Base-by-base conservation (phyloP, 164 flowering plant species). In the Litsea cubeba region DNA sequence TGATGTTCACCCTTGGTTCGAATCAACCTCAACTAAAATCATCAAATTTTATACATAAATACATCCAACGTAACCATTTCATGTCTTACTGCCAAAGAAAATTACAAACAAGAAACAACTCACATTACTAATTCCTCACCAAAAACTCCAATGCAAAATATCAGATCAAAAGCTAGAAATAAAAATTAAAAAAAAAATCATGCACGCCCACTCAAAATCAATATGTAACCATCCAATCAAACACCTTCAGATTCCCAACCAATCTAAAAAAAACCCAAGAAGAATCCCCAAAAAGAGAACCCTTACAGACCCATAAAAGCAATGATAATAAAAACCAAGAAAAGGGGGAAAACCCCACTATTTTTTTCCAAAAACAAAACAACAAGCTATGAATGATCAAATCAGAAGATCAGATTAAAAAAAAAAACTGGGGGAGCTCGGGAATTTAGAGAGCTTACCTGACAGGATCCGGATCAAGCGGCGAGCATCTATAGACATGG, bases 401-500 rank as follows among this genome's bases (percentile, higher is more conserved):
- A 28, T 10, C 20, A 28, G 63, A 22, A 24, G 17, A 63, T 22
- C 14, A 20, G 14, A 66, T 66, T 65, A 12, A 11, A 10, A 63
- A 18, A 18, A 12, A 66, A 30, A 5, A 30, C 15, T 10, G 11
- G 35, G 32, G 40, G 35, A 7, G 46, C 11, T 40, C 46, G 10
- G 46, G 11, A 7, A 40, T 8, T 26, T 25, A 66, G 40, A 66
- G 12, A 28, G 69, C 82, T 73, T 72, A 82, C 90, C 88, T 71
- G 86, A 63, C 14, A 79, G 65, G 65, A 66, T 46, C 71, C 81
- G 80, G 75, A 50, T n/a, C 77, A 71, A 15, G 50, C 72, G 28
- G 8, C 71, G 65, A 74, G 51, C 63, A 22, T 70, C 80, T 65
- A 77, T 74, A 76, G 84, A 71, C 77, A 80, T 79, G 80, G 78